A percentile compares a stretch with the other conserved stretches of the same genome.
Evolutionary conservation across 768 basidiomycete species (phyloP).

Genomic region (Calocybe gangraenosa): DNA sequence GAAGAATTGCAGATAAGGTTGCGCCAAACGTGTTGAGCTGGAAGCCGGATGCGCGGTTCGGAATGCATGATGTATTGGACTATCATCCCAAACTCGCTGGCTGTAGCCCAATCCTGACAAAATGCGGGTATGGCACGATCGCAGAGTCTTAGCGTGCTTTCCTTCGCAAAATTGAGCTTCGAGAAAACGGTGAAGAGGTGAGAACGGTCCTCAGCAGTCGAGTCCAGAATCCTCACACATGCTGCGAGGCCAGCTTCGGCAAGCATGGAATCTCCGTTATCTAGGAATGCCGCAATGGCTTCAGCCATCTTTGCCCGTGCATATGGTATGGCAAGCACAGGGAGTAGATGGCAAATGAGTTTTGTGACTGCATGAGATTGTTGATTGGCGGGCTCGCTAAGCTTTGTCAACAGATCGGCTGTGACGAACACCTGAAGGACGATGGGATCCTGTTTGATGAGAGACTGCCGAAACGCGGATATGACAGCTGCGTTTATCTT

Average conservation of each 20-base stretch:
- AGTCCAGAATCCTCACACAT: constrained; percentile 15
- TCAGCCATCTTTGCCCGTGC: constrained; percentile 11
- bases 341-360: constrained; percentile 16
- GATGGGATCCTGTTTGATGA: constrained; percentile 11
- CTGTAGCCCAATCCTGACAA: constrained; percentile 15
- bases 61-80: constrained; percentile 9
- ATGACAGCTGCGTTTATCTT: constrained; percentile 11
- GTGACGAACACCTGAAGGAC: constrained; percentile 10
- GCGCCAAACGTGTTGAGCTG: constrained; percentile 14
- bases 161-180: constrained; percentile 16
- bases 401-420: constrained; percentile 9
- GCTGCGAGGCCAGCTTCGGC: constrained; percentile 14
- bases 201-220: constrained; percentile 14
- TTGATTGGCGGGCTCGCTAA: constrained; percentile 14
- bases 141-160: constrained; percentile 15
- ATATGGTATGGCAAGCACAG: constrained; percentile 14
- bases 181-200: constrained; percentile 13
- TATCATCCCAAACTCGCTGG: constrained; percentile 13
- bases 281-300: constrained; percentile 13
- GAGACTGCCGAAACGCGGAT: constrained; percentile 8
- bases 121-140: constrained; percentile 16
- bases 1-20: constrained; percentile 13
- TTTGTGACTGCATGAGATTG: constrained; percentile 9
- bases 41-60: constrained; percentile 11
- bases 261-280: constrained; percentile 10